These are phyloP conservation scores for Hibiscus mutabilis DNA, from an alignment of 345 rosid species.

Conservation along the genomic window DNA sequence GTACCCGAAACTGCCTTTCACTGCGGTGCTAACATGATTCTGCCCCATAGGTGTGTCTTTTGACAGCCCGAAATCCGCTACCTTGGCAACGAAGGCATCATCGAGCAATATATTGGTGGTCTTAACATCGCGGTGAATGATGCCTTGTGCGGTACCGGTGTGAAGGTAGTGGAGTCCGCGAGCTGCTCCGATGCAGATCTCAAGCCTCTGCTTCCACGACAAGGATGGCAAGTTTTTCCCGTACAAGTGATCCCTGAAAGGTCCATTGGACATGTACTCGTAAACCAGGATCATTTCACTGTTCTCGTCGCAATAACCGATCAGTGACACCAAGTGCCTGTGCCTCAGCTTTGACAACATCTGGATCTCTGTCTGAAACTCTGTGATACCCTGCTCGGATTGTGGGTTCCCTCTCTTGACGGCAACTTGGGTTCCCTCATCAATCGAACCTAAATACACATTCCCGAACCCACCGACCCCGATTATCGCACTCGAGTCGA, in stretches of 20 bases:
- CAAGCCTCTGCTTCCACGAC: slow-evolving; percentile 73
- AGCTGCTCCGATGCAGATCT: slow-evolving; percentile 75
- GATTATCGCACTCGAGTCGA: slow-evolving; percentile 49
- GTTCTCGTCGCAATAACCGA: slow-evolving; percentile 77
- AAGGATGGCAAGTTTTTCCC: slow-evolving; percentile 56
- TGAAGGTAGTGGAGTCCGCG: slow-evolving; percentile 79
- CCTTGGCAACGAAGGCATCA: slow-evolving; percentile 70
- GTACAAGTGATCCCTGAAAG: slow-evolving; percentile 66
- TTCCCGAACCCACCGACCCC: slow-evolving; percentile 85
- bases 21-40: slow-evolving; percentile 58
- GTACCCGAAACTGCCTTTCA: slow-evolving; percentile 51
- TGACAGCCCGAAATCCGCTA: slow-evolving; percentile 75
- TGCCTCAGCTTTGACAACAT: slow-evolving; percentile 83
- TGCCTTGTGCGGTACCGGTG: slow-evolving; percentile 85
- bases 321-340: slow-evolving; percentile 76
- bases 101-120: slow-evolving; percentile 75
- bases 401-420: slow-evolving; percentile 84
- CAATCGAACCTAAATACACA: slow-evolving; percentile 56
- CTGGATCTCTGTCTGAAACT: slow-evolving; percentile 78
- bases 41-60: slow-evolving; percentile 71
- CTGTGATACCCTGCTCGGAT: slow-evolving; percentile 82
- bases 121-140: slow-evolving; percentile 81
- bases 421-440: slow-evolving; percentile 67
- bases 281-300: slow-evolving; percentile 77
- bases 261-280: slow-evolving; percentile 81